Evolutionary conservation across 2,329 filamentous ascomycete genomes (phyloP), one percentile per base, ranked within the genome.

Genomic region (Aureobasidium pullulans): DNA sequence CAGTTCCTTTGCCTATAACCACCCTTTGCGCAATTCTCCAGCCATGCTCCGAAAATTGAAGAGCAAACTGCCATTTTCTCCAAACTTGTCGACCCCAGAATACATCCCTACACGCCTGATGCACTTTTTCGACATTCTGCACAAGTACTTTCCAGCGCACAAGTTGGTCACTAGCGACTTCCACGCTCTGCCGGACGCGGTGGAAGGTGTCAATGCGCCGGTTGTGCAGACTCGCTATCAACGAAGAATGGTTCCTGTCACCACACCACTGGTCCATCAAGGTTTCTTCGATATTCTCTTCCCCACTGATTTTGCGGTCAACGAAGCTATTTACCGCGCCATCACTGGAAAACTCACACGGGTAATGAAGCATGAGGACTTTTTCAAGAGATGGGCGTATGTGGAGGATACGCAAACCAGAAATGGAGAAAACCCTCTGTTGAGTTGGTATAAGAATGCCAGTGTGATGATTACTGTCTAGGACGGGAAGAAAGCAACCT

Each of bases 241-340:
- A 75, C 81, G 94, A 66, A 83, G 85, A 62, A 96, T 90, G 66
- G 90, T 99, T 58, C 89, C 92, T 42, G 94, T 99, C 13, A 82
- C 85, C 4, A 99, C 94, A 4, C 91, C 93, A 57, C 82, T 96
- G 71, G 90, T 96, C 49, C 92, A 97, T 72, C 95, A 99, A 77
- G 95, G 94, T 47, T 97, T 96, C 75, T 99, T 99, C 71, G 95
- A 99, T 71, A 96, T 99, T 67, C 86, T 99, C 70, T 99, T 99
- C 76, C 94, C 94, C 0, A 99, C 94, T 10, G 88, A 99, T 74
- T 99, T 99, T 71, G 81, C 83, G 63, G 87, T 96, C 65, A 87
- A 94, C 74, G 91, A 97, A 74, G 86, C 90, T 67, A 85, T 97
- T 66, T 99, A 99, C 76, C 86, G 90, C 59, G 90, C 90, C 62